A percentile compares a stretch with the other conserved stretches of the same genome.
These are phyloP conservation scores for Trichophaea hybrida DNA, from an alignment of 2,329 filamentous ascomycete genomes.

Conservation along the genomic window DNA sequence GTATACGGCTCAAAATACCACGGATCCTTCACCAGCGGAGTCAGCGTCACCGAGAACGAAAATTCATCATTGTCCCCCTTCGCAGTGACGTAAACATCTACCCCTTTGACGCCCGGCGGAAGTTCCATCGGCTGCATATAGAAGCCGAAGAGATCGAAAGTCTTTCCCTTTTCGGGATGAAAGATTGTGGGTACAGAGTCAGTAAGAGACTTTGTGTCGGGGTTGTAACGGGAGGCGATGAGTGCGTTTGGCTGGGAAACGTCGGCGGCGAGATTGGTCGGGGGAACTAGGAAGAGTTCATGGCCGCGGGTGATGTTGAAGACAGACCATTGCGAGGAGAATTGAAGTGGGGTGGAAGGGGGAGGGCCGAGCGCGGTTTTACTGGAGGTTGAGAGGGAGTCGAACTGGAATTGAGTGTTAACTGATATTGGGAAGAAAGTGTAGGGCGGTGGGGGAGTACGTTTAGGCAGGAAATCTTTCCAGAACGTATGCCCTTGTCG, in stretches of 20 bases:
- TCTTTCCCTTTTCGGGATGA: background rate
- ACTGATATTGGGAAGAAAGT: background rate
- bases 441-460: background rate
- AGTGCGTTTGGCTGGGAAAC: slow-evolving; percentile 12
- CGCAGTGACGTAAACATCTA: slow-evolving; percentile 4
- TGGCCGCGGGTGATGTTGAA: slow-evolving; percentile 8
- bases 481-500: slow-evolving; percentile 6
- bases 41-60: background rate
- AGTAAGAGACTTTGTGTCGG: slow-evolving; percentile 4
- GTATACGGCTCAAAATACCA: slow-evolving; percentile 10
- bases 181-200: slow-evolving; percentile 1
- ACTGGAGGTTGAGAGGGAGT: slow-evolving; percentile 6
- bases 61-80: background rate
- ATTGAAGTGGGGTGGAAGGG: slow-evolving; percentile 8
- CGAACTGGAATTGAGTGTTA: slow-evolving; percentile 5
- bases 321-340: slow-evolving; percentile 4
- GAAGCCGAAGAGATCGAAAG: slow-evolving; percentile 17
- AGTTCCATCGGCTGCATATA: slow-evolving; percentile 14
- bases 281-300: background rate
- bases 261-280: slow-evolving; percentile 4
- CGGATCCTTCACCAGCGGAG: background rate
- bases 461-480: slow-evolving; percentile 16
- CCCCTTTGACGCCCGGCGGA: slow-evolving; percentile 5
- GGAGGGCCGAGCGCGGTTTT: background rate
- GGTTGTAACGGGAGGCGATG: slow-evolving; percentile 13